Evolutionary conservation across 768 basidiomycete genomes (phyloP), one percentile per base, ranked within the genome.

Genomic region (Tulasnella sp.): DNA sequence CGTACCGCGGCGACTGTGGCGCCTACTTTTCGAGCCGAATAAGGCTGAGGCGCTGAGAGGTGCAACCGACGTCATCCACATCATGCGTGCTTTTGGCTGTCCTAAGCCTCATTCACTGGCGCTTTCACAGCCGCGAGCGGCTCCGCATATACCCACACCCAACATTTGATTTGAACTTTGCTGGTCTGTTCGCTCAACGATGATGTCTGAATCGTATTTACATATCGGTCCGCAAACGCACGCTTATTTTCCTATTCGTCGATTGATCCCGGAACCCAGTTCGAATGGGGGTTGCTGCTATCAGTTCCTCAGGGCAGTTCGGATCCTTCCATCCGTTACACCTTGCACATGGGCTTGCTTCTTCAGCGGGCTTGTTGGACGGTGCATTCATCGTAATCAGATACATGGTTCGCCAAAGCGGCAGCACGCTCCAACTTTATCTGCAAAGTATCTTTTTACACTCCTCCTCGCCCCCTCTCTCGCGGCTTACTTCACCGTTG

Each of bases 181-280:
- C n/a, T 34, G 31, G 10, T 68, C 27, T 27, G 31, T 27, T 36
- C 31, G 14, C 6, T 5, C 31, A 36, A 7, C n/a, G 6, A 52
- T 5, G 52, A 52, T 21, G 52, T 52, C n/a, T n/a, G n/a, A n/a
- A n/a, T n/a, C n/a, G 52, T n/a, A 52, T 52, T 52, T n/a, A n/a
- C n/a, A 40, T 40, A 24, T 52, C 52, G 52, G 52, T 8, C 52
- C 34, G n/a, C 27, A 18, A 68, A 68, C 18, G 16, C 62, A 31
- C 62, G 34, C 31, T 36, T 68, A 68, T 68, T 68, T 31, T 68
- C 62, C 62, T 68, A 68, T 68, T 68, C 62, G 62, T 68, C 31
- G 31, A 36, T 68, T 36, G 34, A 1, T 68, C 34, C 34, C 24
- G 62, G 27, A 36, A 36, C 34, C 16, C 27, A 27, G 31, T 68